Percentiles rank a stretch among this genome's conserved stretches.
Evolutionary conservation across 768 basidiomycete species (phyloP).

Genomic region (Tephrocybe rancida): DNA sequence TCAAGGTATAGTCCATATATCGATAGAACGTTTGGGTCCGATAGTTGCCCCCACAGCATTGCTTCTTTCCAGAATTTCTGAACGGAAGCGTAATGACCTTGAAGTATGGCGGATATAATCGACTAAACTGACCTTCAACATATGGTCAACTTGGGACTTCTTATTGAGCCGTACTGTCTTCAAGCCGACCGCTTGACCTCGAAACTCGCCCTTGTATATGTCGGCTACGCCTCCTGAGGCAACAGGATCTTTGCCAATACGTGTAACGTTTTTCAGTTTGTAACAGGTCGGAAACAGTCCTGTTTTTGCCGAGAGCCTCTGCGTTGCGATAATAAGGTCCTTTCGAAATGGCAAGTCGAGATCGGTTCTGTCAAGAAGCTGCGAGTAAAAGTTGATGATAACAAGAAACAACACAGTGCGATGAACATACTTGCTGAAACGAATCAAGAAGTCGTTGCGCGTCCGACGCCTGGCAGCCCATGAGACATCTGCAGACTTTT

Average conservation of each 20-base stretch:
- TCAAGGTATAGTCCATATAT: constrained; percentile 15
- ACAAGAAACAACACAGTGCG: background rate
- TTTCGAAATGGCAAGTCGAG: background rate
- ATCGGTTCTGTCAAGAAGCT: background rate
- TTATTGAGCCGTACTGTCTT: background rate
- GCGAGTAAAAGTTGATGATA: background rate
- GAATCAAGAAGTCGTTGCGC: background rate
- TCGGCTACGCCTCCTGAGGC: background rate
- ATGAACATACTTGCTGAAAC: background rate
- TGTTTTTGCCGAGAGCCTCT: background rate
- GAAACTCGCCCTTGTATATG: constrained; percentile 1
- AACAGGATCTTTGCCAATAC: background rate
- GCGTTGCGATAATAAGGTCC: background rate
- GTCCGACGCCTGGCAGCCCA: background rate
- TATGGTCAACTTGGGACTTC: background rate
- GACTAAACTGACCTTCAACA: background rate
- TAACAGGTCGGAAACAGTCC: background rate
- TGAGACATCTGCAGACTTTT: too few relatives aligned
- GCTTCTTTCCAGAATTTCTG: background rate
- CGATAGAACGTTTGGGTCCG: constrained; percentile 12
- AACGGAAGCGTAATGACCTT: background rate
- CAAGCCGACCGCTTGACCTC: background rate
- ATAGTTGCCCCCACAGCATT: constrained; percentile 1
- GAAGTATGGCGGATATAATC: too few relatives aligned
- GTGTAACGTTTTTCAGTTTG: background rate